Evolutionary conservation across 2,329 filamentous ascomycete genomes (phyloP).

Genomic region (Monosporascus sp.): DNA sequence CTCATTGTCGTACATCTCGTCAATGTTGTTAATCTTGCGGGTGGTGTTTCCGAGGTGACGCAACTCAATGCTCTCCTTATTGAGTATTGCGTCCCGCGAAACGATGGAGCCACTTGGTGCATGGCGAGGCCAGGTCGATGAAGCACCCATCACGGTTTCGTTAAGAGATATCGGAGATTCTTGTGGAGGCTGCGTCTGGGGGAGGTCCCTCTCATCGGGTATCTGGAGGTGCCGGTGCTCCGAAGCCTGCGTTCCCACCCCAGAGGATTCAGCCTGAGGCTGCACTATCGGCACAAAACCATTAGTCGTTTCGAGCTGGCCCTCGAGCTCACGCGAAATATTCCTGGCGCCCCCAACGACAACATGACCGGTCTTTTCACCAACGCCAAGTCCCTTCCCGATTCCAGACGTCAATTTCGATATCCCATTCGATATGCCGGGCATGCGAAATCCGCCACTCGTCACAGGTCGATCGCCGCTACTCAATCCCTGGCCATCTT

Average conservation of each 20-base stretch:
- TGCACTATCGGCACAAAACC: slow-evolving; percentile 40
- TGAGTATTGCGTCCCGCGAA: slow-evolving; percentile 36
- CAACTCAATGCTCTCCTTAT: slow-evolving; percentile 28
- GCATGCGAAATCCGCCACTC: slow-evolving; percentile 23
- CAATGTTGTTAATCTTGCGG: slow-evolving; percentile 42
- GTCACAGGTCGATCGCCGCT: slow-evolving; percentile 49
- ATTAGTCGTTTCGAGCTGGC: slow-evolving; percentile 49
- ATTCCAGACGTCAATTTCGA: slow-evolving; percentile 46
- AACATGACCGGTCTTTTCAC: slow-evolving; percentile 39
- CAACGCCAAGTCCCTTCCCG: slow-evolving; percentile 37
- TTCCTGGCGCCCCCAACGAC: slow-evolving; percentile 41
- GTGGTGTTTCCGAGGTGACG: slow-evolving; percentile 43
- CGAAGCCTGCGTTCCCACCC: slow-evolving; percentile 15
- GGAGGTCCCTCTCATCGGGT: slow-evolving; percentile 28
- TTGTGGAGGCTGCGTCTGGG: slow-evolving; percentile 17
- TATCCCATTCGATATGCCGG: slow-evolving; percentile 32
- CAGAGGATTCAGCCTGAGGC: slow-evolving; percentile 14
- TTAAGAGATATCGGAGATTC: slow-evolving; percentile 13
- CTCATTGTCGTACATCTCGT: slow-evolving; percentile 44
- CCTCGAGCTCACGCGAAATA: slow-evolving; percentile 45
- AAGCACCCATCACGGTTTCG: slow-evolving; percentile 23
- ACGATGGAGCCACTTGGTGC: slow-evolving; percentile 31
- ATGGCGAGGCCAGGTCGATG: slow-evolving; percentile 19
- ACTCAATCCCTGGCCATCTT: slow-evolving; percentile 42
- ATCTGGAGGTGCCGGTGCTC: slow-evolving; percentile 27